Evolutionary conservation across 2,329 filamentous ascomycete genomes (phyloP), one percentile per base, ranked within the genome.

Genomic region (Thelonectria olida): DNA sequence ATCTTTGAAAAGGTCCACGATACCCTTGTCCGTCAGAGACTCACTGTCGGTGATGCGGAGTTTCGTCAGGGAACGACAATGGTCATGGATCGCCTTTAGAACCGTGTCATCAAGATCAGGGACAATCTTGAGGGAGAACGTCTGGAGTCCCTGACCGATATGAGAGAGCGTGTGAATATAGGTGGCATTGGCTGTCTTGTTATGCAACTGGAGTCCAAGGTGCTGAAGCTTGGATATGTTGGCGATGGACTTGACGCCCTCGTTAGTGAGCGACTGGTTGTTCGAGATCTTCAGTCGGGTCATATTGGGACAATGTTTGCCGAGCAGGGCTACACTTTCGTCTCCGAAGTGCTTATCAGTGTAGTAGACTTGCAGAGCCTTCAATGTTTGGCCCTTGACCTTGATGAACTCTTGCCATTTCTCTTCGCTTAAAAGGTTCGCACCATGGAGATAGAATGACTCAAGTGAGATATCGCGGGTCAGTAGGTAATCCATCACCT

Each of bases 271-370:
- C 64, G 89, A 86, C 71, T 93, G 91, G 75, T 96, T 97, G 72
- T 93, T 87, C 68, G 88, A 88, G 34, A 97, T 81, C 77, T 97
- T 97, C 52, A 98, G 81, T 4, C 91, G 89, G 48, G 82, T 82
- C 13, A 98, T 81, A 20, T 88, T 84, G 0, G 89, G 88, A 67
- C 92, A 95, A 61, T 85, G 78, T 7, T 83, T 79, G 22, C 84
- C 82, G 61, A 97, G 80, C n/a, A 84, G 75, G 13, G 81, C 74
- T 1, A 96, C 80, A 1, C 87, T 87, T 7, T 90, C 84, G 62
- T 97, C 90, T 39, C 89, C 88, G 66, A 98, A 91, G 28, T 94
- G 89, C 53, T 85, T 90, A 74, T 97, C 93, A 0, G 96, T 91
- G 77, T 91, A 93, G 71, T 93, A 93, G 2, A 97, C 84, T 69